Evolutionary conservation across 2,329 filamentous ascomycete species (phyloP).

Genomic region (Xylaria hypoxylon): DNA sequence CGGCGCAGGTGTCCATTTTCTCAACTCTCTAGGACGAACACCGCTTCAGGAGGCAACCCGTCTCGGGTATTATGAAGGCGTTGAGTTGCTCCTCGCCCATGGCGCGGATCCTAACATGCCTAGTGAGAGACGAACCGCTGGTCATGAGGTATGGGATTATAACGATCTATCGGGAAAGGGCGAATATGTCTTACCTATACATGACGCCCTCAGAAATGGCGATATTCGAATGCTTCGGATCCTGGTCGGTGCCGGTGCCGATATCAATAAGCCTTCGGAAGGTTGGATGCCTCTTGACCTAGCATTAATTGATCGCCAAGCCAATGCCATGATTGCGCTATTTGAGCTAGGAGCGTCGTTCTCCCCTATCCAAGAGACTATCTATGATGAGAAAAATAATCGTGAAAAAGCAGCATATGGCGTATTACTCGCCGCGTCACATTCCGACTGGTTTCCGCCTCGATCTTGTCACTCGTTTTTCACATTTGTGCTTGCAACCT

Average conservation of each 20-base stretch:
- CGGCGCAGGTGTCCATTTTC: constrained; percentile 1
- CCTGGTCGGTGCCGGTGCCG: background rate
- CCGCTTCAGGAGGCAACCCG: constrained; percentile 16
- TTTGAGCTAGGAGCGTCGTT: constrained; percentile 17
- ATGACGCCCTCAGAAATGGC: background rate
- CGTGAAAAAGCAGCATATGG: background rate
- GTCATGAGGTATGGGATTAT: background rate
- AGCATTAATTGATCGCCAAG: constrained; percentile 21
- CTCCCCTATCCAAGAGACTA: background rate
- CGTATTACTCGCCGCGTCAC: constrained; percentile 6
- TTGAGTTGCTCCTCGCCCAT: constrained; percentile 8
- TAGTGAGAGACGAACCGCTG: background rate
- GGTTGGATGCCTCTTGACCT: constrained; percentile 19
- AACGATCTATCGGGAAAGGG: background rate
- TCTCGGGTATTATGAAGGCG: constrained; percentile 8
- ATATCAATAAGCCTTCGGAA: constrained; percentile 4
- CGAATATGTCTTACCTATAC: constrained; percentile 5
- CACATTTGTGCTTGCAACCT: background rate
- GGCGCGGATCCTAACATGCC: background rate
- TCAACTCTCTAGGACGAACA: constrained; percentile 8
- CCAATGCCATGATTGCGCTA: constrained; percentile 11
- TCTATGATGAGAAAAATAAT: background rate
- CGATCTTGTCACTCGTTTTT: background rate
- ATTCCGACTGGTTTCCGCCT: constrained; percentile 8
- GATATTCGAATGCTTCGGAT: constrained; percentile 1